Conservation (phyloP, 1,284 basidiomycete genomes). For the Trichosporon sp. region DNA sequence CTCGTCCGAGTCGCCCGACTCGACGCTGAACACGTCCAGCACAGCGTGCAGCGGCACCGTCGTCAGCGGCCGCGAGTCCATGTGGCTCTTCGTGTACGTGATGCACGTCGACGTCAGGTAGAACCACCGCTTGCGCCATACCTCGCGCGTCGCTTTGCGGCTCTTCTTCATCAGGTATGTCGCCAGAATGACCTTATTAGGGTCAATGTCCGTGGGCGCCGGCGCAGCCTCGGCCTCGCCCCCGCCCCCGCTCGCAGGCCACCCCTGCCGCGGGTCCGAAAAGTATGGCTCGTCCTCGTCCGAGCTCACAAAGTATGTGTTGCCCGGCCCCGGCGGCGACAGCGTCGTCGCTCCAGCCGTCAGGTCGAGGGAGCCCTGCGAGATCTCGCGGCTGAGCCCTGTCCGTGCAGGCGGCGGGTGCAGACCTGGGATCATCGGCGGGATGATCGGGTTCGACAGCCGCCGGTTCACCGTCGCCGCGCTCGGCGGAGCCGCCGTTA, state of each 20-base stretch:
- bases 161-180: slow-evolving; percentile 87
- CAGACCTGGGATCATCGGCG: background rate
- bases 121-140: slow-evolving; percentile 95
- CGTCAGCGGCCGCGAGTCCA: slow-evolving; percentile 83
- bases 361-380: background rate
- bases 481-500: slow-evolving; percentile 1
- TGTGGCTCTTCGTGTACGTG: slow-evolving; percentile 79
- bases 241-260: slow-evolving; percentile 7
- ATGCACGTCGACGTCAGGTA: slow-evolving; percentile 74
- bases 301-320: slow-evolving; percentile 22
- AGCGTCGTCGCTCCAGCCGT: slow-evolving; percentile 5
- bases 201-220: slow-evolving; percentile 48
- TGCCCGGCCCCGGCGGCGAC: slow-evolving; percentile 5
- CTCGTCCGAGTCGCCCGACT: slow-evolving; percentile 22
- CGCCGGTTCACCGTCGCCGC: slow-evolving; percentile 7
- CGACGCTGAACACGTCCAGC: slow-evolving; percentile 78
- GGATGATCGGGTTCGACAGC: slow-evolving; percentile 12
- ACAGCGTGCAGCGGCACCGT: slow-evolving; percentile 79
- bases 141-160: slow-evolving; percentile 83
- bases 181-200: slow-evolving; percentile 70
- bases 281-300: slow-evolving; percentile 37
- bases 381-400: background rate
- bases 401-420: background rate
- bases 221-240: background rate
- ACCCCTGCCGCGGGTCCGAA: slow-evolving; percentile 27